Base-by-base conservation (phyloP, 768 basidiomycete species). In the button mushroom (Agaricus bisporus) region DNA sequence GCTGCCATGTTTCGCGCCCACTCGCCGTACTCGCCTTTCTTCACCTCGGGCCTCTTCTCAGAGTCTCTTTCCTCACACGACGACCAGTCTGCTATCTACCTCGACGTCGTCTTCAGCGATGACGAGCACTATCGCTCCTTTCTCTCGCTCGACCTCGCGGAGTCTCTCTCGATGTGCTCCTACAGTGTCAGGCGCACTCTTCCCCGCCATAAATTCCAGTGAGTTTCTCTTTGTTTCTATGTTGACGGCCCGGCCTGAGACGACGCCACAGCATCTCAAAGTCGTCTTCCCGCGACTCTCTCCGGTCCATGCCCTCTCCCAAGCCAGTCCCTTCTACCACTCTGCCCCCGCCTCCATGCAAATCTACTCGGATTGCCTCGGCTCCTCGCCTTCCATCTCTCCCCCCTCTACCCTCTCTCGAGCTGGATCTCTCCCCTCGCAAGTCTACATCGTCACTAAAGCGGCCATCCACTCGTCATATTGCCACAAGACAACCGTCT, bases 141-240 rank as follows among this genome's bases (percentile, higher is more conserved):
- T 64, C 76, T 87, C 48, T 86, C 80, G 35, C 77, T 87, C 51
- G 85, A 87, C 64, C 74, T 85, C 4, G 85, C 83, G 37, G 80
- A 82, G 63, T 71, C 73, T 22, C 70, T 72, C 57, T 73, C 71
- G 3, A 63, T 69, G 51, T 68, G 72, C 37, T 68, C 73, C 2
- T 73, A 73, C 42, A 71, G 70, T 56, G 60, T 71, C 39, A 68
- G 64, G 56, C 66, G 65, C 50, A 67, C 52, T 11, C 15, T 53
- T 1, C 48, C 60, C 35, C 38, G 35, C 15, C 43, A 48, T 25
- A 45, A 41, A 15, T 65, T 64, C 56, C 59, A 63, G 67, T 67
- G 51, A 17, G 66, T 66, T 22, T 43, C 7, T 36, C 5, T 22
- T 14, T 44, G 15, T 17, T 39, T 42, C 4, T 15, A 25, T 28